phyloP scores from a whole-genome alignment of 2,329 filamentous ascomycete genomes.

The Nemania diffusa region DNA sequence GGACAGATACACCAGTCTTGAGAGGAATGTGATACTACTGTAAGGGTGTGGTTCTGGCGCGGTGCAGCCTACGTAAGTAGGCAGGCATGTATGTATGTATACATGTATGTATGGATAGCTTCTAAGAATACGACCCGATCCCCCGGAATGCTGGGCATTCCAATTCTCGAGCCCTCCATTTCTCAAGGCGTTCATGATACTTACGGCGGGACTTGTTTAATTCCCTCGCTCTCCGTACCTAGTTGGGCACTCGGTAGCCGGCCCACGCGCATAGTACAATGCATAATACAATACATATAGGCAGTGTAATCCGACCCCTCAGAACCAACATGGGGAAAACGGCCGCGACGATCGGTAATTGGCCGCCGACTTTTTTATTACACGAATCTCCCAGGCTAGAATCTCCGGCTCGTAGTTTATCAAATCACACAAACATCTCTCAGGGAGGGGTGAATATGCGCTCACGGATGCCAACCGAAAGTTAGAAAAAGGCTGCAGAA shows the following conservation, averaged over 20 bases:
- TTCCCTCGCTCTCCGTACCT: slow-evolving; percentile 28
- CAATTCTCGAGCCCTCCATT: slow-evolving; percentile 19
- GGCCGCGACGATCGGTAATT: background rate
- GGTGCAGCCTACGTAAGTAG: background rate
- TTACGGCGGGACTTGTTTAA: slow-evolving; percentile 17
- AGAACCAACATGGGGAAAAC: background rate
- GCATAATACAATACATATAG: slow-evolving; percentile 9
- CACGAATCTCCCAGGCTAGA: background rate
- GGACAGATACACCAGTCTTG: no score
- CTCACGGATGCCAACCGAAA: background rate
- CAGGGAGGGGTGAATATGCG: background rate
- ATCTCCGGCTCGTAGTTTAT: slow-evolving; percentile 26
- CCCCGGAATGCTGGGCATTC: slow-evolving; percentile 11
- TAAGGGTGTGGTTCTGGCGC: background rate
- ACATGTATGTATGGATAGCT: slow-evolving; percentile 8
- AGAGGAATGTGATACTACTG: no score
- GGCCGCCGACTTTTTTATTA: background rate
- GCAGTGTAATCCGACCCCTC: slow-evolving; percentile 13
- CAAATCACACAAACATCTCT: slow-evolving; percentile 28
- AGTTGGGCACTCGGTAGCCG: slow-evolving; percentile 24
- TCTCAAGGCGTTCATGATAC: no score
- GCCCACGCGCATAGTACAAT: slow-evolving; percentile 14
- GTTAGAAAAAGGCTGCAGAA: slow-evolving; percentile 1
- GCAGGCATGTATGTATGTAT: background rate
- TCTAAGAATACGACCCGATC: background rate